Base-by-base conservation (phyloP, 2,329 filamentous ascomycete species). In the Tolypocladium amazonense region DNA sequence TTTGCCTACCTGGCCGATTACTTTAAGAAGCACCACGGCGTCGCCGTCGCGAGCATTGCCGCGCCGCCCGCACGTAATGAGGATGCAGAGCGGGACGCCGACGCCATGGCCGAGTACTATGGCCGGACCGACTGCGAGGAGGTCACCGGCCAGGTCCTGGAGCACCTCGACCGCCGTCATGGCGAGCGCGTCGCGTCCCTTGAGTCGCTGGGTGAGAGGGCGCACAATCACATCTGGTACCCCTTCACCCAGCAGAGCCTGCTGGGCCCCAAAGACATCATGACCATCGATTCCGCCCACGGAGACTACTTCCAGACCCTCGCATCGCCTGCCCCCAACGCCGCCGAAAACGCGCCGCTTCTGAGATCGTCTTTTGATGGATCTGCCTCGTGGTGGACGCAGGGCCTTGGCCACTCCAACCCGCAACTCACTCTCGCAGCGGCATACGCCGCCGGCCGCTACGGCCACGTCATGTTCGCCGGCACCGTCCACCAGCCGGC, bases 361-460 rank as follows among this genome's bases (percentile, higher is more conserved):
- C 63, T 73, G 0, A 66, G 66, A 1, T 81, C 89, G 1, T 87
- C 88, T 0, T 92, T 94, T 59, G 91, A 95, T 65, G 90, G 88
- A 2, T 94, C 90, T 0, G 90, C 90, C 1, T 93, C 89, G 0
- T 95, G 91, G 90, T 95, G 91, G 90, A 95, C 90, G 0, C 91
- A 95, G 72, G 90, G 90, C 2, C 80, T 95, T 0, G 90, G 91
- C 1, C 91, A 95, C 64, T 88, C 86, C 7, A 92, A 90, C 65
- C 83, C 89, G 0, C 75, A 79, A 0, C 77, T 95, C 1, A 83
- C 89, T 0, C 80, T 94, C 1, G 85, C 88, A 0, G 89, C 90
- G 2, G 88, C 90, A 0, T 87, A 94, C 68, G 90, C 91, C 0
- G 89, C 90, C 1, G 90, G 90, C 9, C 81, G 90, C 35, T 95